Evolutionary conservation across 306 rosid species (phyloP).

Genomic region (Malus fusca): DNA sequence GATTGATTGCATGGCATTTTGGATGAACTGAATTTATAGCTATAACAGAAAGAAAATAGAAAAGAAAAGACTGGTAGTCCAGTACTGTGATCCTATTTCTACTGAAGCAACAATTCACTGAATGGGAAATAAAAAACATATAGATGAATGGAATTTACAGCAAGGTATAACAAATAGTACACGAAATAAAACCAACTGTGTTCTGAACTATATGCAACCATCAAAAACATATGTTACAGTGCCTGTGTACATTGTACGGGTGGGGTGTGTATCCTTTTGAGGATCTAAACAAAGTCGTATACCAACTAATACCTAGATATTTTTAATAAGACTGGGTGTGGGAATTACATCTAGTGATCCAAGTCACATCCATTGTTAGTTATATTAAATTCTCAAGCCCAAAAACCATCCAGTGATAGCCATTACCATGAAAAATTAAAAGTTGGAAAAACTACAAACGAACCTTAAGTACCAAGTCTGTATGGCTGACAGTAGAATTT

Average conservation of each 20-base stretch:
- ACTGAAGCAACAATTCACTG: not conserved
- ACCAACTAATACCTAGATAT: not conserved
- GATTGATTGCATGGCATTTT: not conserved
- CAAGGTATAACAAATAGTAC: not conserved
- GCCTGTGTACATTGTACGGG: not conserved
- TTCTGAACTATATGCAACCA: not conserved
- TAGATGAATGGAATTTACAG: not conserved
- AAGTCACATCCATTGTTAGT: not conserved
- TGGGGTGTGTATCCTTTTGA: not conserved
- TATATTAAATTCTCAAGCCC: not conserved
- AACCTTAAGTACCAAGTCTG: conserved; percentile 61
- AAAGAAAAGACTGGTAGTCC: not conserved
- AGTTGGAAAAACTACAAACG: conserved; percentile 3
- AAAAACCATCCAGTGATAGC: not conserved
- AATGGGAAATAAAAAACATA: not conserved
- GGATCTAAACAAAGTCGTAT: not conserved
- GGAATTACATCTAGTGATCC: not conserved
- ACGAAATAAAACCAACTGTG: not conserved
- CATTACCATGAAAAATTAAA: conserved; percentile 12
- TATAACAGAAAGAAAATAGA: not conserved
- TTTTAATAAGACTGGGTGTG: not conserved
- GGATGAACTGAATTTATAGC: not conserved
- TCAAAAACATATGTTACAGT: not conserved
- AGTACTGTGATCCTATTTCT: not conserved
- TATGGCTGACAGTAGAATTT: conserved; percentile 33